Evolutionary conservation across 176 grass and related monocot genomes (phyloP).

Genomic region (Carex scoparia): DNA sequence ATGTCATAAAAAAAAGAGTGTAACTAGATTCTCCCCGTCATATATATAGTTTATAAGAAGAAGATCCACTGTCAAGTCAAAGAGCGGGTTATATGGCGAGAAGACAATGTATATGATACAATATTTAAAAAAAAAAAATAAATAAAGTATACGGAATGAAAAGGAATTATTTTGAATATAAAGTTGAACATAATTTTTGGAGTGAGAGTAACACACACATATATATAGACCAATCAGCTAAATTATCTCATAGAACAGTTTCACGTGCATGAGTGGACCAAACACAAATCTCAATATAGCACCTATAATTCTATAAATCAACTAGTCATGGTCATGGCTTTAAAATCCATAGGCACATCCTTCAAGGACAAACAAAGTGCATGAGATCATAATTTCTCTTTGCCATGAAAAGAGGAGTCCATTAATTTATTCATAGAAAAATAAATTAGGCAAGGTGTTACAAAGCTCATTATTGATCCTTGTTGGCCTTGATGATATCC

Average conservation of each 20-base stretch:
- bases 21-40: no score
- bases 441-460: neutral
- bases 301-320: neutral
- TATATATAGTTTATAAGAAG: no score
- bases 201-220: no score
- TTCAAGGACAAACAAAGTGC: slow-evolving; percentile 8
- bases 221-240: neutral
- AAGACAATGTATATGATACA: no score
- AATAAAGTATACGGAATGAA: neutral
- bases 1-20: no score
- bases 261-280: neutral
- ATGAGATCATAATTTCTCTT: neutral
- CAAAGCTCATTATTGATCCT: neutral
- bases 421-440: neutral
- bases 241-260: neutral
- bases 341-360: neutral
- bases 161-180: no score
- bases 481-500: neutral
- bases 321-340: neutral
- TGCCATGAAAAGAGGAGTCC: neutral
- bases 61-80: no score
- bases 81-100: no score
- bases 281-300: slow-evolving; percentile 4
- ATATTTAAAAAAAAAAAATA: neutral
- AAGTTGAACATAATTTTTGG: no score